Evolutionary conservation across 2,329 filamentous ascomycete species (phyloP).

Genomic region (Neofusicoccum umdonicola): DNA sequence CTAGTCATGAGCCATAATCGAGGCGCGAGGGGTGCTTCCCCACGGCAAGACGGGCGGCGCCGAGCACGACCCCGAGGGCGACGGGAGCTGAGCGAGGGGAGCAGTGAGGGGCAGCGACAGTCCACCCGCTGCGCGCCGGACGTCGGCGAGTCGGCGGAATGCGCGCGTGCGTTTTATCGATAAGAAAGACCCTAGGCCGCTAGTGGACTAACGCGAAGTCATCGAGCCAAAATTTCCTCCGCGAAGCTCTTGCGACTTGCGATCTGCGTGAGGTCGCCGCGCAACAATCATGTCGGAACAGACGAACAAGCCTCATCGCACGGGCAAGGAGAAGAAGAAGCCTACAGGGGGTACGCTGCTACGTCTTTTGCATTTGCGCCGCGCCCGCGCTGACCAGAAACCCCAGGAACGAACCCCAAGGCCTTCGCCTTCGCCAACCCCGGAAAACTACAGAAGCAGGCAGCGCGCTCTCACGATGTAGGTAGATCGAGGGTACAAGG

Average conservation of each 20-base stretch:
- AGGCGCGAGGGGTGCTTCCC: not conserved
- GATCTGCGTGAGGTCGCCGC: conserved; percentile 14
- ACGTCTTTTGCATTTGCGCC: not conserved
- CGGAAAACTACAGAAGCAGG: conserved; percentile 74
- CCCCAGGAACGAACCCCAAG: conserved; percentile 75
- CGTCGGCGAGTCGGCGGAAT: not conserved
- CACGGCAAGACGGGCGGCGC: not conserved
- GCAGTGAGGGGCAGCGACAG: conserved; percentile 1
- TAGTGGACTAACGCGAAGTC: not conserved
- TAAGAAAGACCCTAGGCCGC: not conserved
- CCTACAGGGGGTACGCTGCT: conserved; percentile 56
- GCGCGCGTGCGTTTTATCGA: not conserved
- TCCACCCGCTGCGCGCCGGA: not conserved
- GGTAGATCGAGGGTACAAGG: conserved; percentile 19
- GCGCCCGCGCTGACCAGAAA: conserved; percentile 20
- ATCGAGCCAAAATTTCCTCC: conserved; percentile 15
- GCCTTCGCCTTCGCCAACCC: conserved; percentile 84
- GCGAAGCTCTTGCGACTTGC: conserved; percentile 13
- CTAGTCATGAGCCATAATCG: not conserved
- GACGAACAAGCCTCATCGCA: conserved; percentile 78
- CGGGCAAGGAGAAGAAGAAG: conserved; percentile 86
- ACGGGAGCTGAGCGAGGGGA: not conserved
- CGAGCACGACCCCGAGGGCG: conserved; percentile 1
- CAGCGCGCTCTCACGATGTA: conserved; percentile 70
- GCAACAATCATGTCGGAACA: conserved; percentile 70